phyloP scores from a whole-genome alignment of 139 green algal genomes.

The Chlorella sorokiniana region DNA sequence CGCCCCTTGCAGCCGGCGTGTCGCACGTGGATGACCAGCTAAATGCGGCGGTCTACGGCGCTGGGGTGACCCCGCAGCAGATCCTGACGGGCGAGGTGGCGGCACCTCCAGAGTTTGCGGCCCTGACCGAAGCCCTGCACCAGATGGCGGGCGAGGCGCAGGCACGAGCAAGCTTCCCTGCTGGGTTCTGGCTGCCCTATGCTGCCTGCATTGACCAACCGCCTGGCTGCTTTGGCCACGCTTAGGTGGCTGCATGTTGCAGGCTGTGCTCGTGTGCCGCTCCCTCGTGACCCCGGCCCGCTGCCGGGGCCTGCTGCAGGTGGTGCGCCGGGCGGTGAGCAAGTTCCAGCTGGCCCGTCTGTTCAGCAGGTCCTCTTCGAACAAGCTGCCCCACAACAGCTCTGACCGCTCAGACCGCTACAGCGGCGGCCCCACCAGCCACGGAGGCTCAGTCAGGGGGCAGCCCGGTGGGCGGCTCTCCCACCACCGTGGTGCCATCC shows the following conservation, averaged over 20 bases:
- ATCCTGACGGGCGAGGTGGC: slow-evolving; percentile 37
- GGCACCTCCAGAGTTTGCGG: slow-evolving; percentile 32
- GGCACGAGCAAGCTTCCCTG: not conserved
- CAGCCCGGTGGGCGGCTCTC: too few species aligned
- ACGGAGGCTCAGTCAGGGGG: too few species aligned
- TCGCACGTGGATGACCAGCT: slow-evolving; percentile 32
- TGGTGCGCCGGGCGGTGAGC: not conserved
- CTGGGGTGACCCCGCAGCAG: slow-evolving; percentile 4
- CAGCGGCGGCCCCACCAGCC: too few species aligned
- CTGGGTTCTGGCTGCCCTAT: not conserved
- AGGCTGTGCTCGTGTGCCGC: too few species aligned
- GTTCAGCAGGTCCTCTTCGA: not conserved
- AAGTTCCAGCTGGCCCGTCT: not conserved
- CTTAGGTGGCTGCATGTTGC: too few species aligned
- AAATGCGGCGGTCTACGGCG: slow-evolving; percentile 37
- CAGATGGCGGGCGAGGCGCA: not conserved
- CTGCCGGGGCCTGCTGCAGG: not conserved
- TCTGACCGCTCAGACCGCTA: too few species aligned
- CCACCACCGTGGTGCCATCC: too few species aligned
- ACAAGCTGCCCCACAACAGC: too few species aligned
- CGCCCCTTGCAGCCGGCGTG: slow-evolving; percentile 7
- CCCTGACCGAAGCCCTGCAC: slow-evolving; percentile 17
- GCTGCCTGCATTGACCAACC: too few species aligned
- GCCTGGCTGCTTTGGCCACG: too few species aligned
- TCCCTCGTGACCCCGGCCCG: not conserved